Evolutionary conservation across 2,329 filamentous ascomycete species (phyloP).

Genomic region (Tolypocladium tropicale): DNA sequence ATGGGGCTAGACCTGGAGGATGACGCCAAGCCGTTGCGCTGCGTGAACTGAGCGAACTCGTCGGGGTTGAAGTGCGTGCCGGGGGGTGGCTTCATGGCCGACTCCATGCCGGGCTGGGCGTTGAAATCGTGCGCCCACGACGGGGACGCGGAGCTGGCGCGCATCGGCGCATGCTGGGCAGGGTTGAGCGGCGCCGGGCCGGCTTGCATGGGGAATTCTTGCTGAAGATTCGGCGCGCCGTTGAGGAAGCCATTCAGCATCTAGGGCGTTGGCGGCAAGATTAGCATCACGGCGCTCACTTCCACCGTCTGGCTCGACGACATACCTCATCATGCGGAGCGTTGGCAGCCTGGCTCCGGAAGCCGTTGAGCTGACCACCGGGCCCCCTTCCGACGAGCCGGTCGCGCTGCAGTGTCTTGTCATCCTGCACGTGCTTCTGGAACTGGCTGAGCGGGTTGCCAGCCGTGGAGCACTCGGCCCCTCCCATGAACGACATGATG

Average conservation of each 20-base stretch:
- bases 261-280: slow-evolving; percentile 30
- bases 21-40: slow-evolving; percentile 49
- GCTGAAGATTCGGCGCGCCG: slow-evolving; percentile 52
- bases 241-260: slow-evolving; percentile 93
- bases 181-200: slow-evolving; percentile 37
- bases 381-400: slow-evolving; percentile 69
- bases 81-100: slow-evolving; percentile 51
- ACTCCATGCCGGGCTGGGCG: slow-evolving; percentile 58
- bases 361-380: slow-evolving; percentile 61
- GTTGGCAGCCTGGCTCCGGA: slow-evolving; percentile 61
- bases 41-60: slow-evolving; percentile 82
- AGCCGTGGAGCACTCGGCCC: slow-evolving; percentile 91
- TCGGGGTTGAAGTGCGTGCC: slow-evolving; percentile 62
- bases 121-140: slow-evolving; percentile 43
- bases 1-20: slow-evolving; percentile 46
- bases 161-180: slow-evolving; percentile 40
- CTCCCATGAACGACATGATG: slow-evolving; percentile 87
- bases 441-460: slow-evolving; percentile 96
- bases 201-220: slow-evolving; percentile 42
- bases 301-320: slow-evolving; percentile 3
- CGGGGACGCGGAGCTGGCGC: slow-evolving; percentile 43
- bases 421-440: slow-evolving; percentile 92
- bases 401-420: slow-evolving; percentile 89
- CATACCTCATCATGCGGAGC: slow-evolving; percentile 63
- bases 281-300: slow-evolving; percentile 18